Percentiles rank a stretch among this genome's conserved stretches.
These are phyloP conservation scores for Thielaviopsis populi DNA, from an alignment of 2,329 filamentous ascomycete genomes.

Conservation along the genomic window DNA sequence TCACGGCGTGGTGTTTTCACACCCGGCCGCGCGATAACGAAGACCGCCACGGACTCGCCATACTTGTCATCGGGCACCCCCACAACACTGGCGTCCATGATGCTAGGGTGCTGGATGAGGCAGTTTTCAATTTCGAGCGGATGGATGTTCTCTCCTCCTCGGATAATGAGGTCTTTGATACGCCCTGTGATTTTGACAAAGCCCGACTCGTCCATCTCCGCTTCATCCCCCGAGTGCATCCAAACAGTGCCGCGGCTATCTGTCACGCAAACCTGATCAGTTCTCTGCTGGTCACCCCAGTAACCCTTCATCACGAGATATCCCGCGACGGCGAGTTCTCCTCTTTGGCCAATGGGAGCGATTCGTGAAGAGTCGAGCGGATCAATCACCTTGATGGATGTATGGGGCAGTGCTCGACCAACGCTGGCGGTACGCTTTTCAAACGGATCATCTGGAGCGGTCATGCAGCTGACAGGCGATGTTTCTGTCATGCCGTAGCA, in stretches of 20 bases:
- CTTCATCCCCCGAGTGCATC: constrained; percentile 93
- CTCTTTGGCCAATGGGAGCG: constrained; percentile 49
- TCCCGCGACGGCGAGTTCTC: constrained; percentile 70
- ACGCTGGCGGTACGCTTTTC: constrained; percentile 60
- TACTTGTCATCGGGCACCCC: constrained; percentile 69
- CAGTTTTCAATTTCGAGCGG: constrained; percentile 87
- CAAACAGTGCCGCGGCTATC: constrained; percentile 41
- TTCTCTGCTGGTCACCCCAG: constrained; percentile 58
- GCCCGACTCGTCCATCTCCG: constrained; percentile 64
- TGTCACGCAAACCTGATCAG: constrained; percentile 46
- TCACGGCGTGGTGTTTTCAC: constrained; percentile 18
- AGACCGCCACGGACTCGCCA: constrained; percentile 77
- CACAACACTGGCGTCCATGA: constrained; percentile 68
- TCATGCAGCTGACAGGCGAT: constrained; percentile 65
- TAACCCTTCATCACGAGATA: constrained; percentile 89
- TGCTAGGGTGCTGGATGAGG: constrained; percentile 53
- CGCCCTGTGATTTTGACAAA: constrained; percentile 80
- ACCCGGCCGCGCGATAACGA: constrained; percentile 43
- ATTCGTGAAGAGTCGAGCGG: constrained; percentile 42
- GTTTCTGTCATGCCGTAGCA: constrained; percentile 98
- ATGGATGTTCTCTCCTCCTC: constrained; percentile 90
- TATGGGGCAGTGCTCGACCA: constrained; percentile 72
- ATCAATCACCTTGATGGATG: constrained; percentile 59
- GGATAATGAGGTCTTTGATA: constrained; percentile 91
- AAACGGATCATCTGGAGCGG: constrained; percentile 57